Evolutionary conservation across 306 rosid species (phyloP).

Genomic region (Citrullus mucosospermus): DNA sequence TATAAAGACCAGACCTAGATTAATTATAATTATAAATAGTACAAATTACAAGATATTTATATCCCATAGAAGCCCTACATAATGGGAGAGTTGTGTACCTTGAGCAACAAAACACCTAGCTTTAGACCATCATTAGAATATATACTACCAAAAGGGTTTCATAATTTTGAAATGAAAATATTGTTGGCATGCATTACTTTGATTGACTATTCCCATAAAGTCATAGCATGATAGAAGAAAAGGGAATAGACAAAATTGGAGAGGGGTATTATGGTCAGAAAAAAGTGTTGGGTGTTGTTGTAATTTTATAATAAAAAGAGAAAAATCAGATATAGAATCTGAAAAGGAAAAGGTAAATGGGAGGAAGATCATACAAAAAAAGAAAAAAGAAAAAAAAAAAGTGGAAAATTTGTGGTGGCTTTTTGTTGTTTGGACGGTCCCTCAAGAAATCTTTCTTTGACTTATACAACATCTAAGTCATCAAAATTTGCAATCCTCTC

Average conservation of each 20-base stretch:
- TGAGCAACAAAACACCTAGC: not conserved
- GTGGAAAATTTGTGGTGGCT: not conserved
- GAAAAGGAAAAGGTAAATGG: not conserved
- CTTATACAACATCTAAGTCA: not conserved
- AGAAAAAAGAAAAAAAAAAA: not conserved
- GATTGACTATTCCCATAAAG: not conserved
- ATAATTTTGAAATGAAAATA: not conserved
- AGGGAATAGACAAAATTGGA: not conserved
- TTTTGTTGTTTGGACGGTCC: slow-evolving; percentile 3
- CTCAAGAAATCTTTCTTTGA: slow-evolving; percentile 9
- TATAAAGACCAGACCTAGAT: too few species aligned
- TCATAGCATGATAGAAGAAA: not conserved
- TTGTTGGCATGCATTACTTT: not conserved
- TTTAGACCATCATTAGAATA: not conserved
- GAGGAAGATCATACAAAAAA: slow-evolving; percentile 3
- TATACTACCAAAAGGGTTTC: not conserved
- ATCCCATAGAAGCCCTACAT: not conserved
- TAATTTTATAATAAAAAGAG: not conserved
- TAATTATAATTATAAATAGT: too few species aligned
- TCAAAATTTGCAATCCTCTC: not conserved
- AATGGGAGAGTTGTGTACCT: not conserved
- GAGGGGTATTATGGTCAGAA: slow-evolving; percentile 3
- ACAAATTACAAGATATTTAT: too few species aligned
- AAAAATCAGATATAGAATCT: not conserved
- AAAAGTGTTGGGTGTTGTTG: not conserved